Percentiles rank a stretch among this genome's conserved stretches.
Evolutionary conservation across 805 yeast genomes (phyloP).

Genomic region (Saccharomyces eubayanus): DNA sequence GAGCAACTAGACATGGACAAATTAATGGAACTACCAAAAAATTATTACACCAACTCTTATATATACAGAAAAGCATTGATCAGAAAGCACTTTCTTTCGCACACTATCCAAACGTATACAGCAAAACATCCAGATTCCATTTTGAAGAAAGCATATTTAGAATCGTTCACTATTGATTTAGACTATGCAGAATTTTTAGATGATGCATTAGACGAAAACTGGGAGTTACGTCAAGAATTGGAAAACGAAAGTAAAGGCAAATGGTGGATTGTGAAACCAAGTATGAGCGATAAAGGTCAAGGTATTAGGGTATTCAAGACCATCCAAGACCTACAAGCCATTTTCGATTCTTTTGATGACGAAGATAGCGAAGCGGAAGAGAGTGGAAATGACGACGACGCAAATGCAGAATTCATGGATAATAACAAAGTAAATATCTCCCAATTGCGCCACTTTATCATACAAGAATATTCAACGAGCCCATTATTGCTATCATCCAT

Average conservation of each 20-base stretch:
- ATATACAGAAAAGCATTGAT: slow-evolving; percentile 85
- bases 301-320: slow-evolving; percentile 81
- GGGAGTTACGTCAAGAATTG: slow-evolving; percentile 76
- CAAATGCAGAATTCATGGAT: slow-evolving; percentile 15
- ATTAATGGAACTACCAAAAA: slow-evolving; percentile 27
- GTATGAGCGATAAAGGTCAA: slow-evolving; percentile 96
- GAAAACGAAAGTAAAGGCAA: slow-evolving; percentile 37
- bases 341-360: slow-evolving; percentile 82
- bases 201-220: slow-evolving; percentile 86
- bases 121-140: slow-evolving; percentile 69
- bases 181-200: slow-evolving; percentile 95
- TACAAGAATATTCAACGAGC: slow-evolving; percentile 65
- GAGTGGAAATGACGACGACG: slow-evolving; percentile 36
- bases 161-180: slow-evolving; percentile 69
- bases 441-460: slow-evolving; percentile 82
- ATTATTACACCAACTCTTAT: slow-evolving; percentile 68
- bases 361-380: slow-evolving; percentile 55
- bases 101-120: slow-evolving; percentile 64
- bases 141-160: slow-evolving; percentile 57
- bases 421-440: slow-evolving; percentile 70
- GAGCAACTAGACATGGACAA: slow-evolving; percentile 78
- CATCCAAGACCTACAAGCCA: slow-evolving; percentile 67
- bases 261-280: slow-evolving; percentile 88
- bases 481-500: slow-evolving; percentile 63
- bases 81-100: slow-evolving; percentile 81